Conservation (phyloP, 2,329 filamentous ascomycete species). For the Ceratocystis lukuohia region DNA sequence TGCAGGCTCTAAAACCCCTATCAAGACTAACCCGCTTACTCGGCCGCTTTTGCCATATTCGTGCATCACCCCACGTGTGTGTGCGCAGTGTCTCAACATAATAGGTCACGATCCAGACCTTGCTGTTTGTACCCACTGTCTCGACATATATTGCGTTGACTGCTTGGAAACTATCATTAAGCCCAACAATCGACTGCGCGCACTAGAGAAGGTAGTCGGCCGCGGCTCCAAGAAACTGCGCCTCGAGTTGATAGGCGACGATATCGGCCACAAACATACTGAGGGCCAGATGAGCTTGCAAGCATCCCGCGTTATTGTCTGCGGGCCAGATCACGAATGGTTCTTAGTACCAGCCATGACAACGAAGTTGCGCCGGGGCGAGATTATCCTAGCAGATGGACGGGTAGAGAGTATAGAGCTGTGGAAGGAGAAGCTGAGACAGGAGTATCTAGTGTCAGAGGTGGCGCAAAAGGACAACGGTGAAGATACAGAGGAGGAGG, state of each 20-base stretch:
- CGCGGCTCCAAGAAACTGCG: constrained; percentile 24
- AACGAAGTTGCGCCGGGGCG: constrained; percentile 28
- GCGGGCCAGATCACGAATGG: constrained; percentile 30
- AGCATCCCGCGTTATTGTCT: constrained; percentile 25
- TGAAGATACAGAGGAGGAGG: neutral
- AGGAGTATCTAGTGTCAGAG: constrained; percentile 8
- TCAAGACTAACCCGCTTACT: constrained; percentile 20
- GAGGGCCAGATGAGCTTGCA: constrained; percentile 24
- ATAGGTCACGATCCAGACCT: constrained; percentile 26
- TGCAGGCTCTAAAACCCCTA: constrained; percentile 5
- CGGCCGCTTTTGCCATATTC: constrained; percentile 30
- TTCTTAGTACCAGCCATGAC: constrained; percentile 29
- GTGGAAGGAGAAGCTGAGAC: constrained; percentile 28
- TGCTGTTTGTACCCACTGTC: constrained; percentile 29
- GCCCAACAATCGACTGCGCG: constrained; percentile 1
- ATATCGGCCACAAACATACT: constrained; percentile 21
- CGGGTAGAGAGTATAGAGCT: constrained; percentile 26
- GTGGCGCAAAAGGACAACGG: neutral
- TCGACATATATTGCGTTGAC: constrained; percentile 29
- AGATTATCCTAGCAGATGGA: constrained; percentile 28
- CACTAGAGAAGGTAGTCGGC: constrained; percentile 22
- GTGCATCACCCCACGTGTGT: constrained; percentile 27
- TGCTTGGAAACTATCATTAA: constrained; percentile 26
- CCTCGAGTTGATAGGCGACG: constrained; percentile 20
- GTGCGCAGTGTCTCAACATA: constrained; percentile 29